These are phyloP conservation scores for Ophiostoma sp. DNA, from an alignment of 2,329 filamentous ascomycete genomes.

Conservation along the genomic window DNA sequence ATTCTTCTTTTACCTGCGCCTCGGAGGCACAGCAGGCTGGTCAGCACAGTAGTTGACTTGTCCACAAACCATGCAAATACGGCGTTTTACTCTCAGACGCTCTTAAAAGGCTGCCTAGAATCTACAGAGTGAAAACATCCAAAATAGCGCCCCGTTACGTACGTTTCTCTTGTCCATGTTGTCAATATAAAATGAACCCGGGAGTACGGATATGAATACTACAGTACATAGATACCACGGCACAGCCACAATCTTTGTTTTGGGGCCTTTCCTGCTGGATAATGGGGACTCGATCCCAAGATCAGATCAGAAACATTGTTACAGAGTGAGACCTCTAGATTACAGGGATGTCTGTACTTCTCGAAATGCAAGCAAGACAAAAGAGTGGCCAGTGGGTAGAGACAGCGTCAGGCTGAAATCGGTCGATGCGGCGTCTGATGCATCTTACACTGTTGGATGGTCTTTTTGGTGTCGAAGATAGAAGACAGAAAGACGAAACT, in stretches of 20 bases:
- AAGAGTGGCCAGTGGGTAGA: background rate
- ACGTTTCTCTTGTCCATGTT: background rate
- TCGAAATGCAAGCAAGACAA: background rate
- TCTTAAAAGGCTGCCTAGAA: background rate
- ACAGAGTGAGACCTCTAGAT: background rate
- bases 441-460: background rate
- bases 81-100: background rate
- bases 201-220: background rate
- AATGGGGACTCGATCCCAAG: background rate
- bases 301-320: conserved; percentile 4
- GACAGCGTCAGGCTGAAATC: conserved; percentile 3
- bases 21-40: background rate
- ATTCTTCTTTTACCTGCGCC: background rate
- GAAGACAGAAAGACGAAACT: background rate
- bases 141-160: background rate
- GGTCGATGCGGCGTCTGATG: background rate
- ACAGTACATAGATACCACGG: background rate
- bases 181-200: background rate
- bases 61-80: background rate
- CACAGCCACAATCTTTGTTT: conserved; percentile 7
- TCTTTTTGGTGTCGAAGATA: background rate
- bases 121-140: background rate
- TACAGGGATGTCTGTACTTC: background rate
- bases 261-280: background rate
- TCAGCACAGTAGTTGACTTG: background rate